Conservation (phyloP, 1,284 basidiomycete genomes). For the Schizopora paradoxa region DNA sequence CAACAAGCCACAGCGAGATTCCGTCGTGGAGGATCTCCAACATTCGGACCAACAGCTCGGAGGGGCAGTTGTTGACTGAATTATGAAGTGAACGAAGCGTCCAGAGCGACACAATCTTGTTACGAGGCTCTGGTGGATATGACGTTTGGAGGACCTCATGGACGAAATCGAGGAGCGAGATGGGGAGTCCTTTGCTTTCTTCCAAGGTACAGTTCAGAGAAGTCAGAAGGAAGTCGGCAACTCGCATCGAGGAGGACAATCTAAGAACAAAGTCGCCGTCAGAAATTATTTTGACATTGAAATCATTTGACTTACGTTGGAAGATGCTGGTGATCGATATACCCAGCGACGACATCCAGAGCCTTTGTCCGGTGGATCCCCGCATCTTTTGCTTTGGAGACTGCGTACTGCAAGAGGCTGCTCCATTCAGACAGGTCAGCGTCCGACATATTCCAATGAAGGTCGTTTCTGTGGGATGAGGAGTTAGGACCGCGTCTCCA, state of each 20-base stretch:
- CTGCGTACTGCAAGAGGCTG: constrained; percentile 42
- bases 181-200: constrained; percentile 40
- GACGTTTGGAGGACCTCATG: constrained; percentile 50
- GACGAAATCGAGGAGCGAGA: constrained; percentile 46
- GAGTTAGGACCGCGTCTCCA: constrained; percentile 11
- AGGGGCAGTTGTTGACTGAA: constrained; percentile 49
- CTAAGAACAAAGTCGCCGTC: not conserved
- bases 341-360: constrained; percentile 47
- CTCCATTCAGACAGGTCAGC: constrained; percentile 58
- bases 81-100: constrained; percentile 49
- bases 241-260: constrained; percentile 39
- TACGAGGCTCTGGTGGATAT: constrained; percentile 61
- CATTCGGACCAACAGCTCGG: constrained; percentile 37
- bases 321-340: constrained; percentile 40
- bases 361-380: constrained; percentile 48
- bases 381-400: constrained; percentile 52
- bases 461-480: constrained; percentile 35
- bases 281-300: not conserved
- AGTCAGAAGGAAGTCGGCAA: constrained; percentile 55
- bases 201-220: constrained; percentile 43
- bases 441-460: constrained; percentile 48
- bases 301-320: constrained; percentile 26
- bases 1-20: constrained; percentile 56
- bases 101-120: constrained; percentile 53
- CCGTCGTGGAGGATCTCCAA: constrained; percentile 50